Percentiles rank a stretch among this genome's conserved stretches.
Evolutionary conservation across 2,329 filamentous ascomycete species (phyloP).

Genomic region (Emericellopsis cladophorae): DNA sequence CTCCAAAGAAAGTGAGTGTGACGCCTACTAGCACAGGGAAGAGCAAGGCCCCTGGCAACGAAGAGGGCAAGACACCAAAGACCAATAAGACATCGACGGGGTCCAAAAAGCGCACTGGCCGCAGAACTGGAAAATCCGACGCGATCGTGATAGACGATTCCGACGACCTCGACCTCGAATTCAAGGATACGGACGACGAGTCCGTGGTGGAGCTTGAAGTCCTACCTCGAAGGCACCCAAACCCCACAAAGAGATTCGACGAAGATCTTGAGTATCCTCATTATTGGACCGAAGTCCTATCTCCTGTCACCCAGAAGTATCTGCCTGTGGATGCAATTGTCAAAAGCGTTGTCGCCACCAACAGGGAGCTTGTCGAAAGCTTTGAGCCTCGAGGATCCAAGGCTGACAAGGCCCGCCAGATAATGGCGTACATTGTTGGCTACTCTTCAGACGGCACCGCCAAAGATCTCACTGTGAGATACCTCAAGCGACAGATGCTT

Average conservation of each 20-base stretch:
- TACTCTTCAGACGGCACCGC: constrained; percentile 76
- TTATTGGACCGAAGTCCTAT: constrained; percentile 89
- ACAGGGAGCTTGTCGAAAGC: constrained; percentile 55
- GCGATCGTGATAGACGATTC: constrained; percentile 20
- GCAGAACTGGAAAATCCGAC: constrained; percentile 2
- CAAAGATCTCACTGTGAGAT: constrained; percentile 89
- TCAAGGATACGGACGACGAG: constrained; percentile 41
- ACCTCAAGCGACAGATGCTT: constrained; percentile 68
- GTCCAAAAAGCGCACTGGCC: constrained; percentile 5
- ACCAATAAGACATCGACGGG: background rate
- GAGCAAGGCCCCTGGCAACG: constrained; percentile 6
- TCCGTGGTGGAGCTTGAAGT: constrained; percentile 43
- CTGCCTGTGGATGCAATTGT: constrained; percentile 69
- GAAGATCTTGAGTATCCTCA: constrained; percentile 70
- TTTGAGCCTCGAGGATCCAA: constrained; percentile 76
- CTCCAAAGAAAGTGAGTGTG: background rate
- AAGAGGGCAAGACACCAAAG: constrained; percentile 1
- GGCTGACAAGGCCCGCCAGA: constrained; percentile 76
- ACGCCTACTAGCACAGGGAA: background rate
- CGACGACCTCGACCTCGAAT: constrained; percentile 28
- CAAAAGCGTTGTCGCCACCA: constrained; percentile 56
- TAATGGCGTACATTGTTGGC: constrained; percentile 80
- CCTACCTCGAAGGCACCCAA: constrained; percentile 23
- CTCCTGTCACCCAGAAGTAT: constrained; percentile 66
- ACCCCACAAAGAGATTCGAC: constrained; percentile 45